These are phyloP conservation scores for Antitrichia curtipendula DNA, from an alignment of 225 moss, liverwort and hornwort genomes.

Conservation along the genomic window DNA sequence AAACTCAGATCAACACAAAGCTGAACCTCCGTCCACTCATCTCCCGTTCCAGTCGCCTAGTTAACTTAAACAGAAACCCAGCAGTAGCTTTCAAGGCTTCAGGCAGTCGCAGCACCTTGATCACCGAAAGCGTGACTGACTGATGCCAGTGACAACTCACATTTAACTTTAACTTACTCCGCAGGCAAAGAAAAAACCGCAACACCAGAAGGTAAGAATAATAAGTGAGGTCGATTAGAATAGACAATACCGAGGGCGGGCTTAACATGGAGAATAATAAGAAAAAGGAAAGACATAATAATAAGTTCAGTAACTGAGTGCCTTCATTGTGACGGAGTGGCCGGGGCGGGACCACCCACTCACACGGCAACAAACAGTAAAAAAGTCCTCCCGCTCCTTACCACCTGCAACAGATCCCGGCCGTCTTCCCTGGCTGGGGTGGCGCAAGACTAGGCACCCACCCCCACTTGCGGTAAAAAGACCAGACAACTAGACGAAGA, in stretches of 20 bases:
- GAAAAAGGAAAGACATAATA: background rate
- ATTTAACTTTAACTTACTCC: background rate
- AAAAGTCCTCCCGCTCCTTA: constrained; percentile 9
- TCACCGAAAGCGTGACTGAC: background rate
- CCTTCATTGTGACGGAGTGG: background rate
- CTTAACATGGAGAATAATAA: background rate
- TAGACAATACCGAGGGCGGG: background rate
- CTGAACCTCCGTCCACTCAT: background rate
- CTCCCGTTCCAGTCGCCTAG: background rate
- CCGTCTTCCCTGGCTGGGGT: background rate
- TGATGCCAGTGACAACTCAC: background rate
- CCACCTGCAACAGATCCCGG: constrained; percentile 28
- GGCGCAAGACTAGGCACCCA: background rate
- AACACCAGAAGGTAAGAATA: background rate
- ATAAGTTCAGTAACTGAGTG: background rate
- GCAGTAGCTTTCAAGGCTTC: background rate
- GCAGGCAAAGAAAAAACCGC: background rate
- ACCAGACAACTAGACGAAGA: background rate
- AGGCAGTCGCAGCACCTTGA: background rate
- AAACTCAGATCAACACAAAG: background rate
- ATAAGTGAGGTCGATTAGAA: constrained; percentile 15
- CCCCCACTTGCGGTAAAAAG: constrained; percentile 1
- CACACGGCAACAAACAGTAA: background rate
- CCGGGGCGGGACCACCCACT: background rate
- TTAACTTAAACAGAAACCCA: background rate